Base-by-base conservation (phyloP, 2,329 filamentous ascomycete species). In the Tolypocladium inflatum region DNA sequence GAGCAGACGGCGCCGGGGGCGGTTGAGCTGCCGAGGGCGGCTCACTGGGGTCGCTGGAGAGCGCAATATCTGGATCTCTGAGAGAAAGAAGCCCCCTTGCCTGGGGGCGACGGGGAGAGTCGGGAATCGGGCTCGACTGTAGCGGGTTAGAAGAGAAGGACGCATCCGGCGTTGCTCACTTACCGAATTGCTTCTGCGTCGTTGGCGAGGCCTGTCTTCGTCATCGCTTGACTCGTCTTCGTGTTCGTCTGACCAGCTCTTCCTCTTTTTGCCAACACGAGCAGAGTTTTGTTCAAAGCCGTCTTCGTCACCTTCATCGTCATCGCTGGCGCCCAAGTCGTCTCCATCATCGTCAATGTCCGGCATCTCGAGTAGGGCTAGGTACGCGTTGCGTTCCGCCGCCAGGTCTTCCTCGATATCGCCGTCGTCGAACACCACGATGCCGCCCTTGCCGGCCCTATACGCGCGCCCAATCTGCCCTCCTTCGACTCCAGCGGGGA, bases 371-470 rank as follows among this genome's bases (percentile, higher is more conserved):
- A 90, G 79, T 55, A 97, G 76, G n/a, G 88, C 87, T 63, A 89
- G 83, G 68, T 95, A 97, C 43, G 94, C 92, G 59, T 90, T 86
- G 64, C 85, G 82, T 73, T 97, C 91, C 1, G 76, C 76, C 15
- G 73, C 74, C 39, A 99, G 76, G 39, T 92, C 89, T 64, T 93
- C 89, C 64, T 93, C 89, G 55, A 99, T 92, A 70, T 99, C 94
- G 1, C 93, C 94, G 68, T 97, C 94, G 68, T 97, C 94, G 70
- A 94, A 96, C 2, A 97, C 91, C 60, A 99, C 84, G 48, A 99
- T 89, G 0, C 94, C 94, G 21, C 93, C 93, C 67, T 82, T 88
- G 37, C 90, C 89, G 6, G 89, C 85, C 62, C 83, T 86, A 70
- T 95, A 97, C 0, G 80, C 76, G 17, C 84, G 81, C 33, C 83